Base-by-base conservation (phyloP, 148 eudicot genomes). In the Selenicereus undatus region DNA sequence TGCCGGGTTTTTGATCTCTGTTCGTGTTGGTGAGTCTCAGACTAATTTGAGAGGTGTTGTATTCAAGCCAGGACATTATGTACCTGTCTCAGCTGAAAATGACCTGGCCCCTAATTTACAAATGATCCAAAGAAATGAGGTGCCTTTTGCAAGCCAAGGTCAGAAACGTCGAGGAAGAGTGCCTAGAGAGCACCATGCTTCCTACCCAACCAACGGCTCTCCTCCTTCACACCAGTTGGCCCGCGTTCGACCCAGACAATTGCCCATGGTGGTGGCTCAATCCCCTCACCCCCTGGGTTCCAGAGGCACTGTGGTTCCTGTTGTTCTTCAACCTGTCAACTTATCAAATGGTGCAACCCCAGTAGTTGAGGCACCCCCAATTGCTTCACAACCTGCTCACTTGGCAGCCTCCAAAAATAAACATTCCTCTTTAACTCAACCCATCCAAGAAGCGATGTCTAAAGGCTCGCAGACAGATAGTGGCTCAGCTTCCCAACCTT, bases 31-130 rank as follows among this genome's bases (percentile, higher is more conserved):
- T 35, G 87, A 92, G 86, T 93, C 97, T 10, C 84, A 82, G 26
- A 86, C 87, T 48, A 87, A 76, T 82, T 86, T 95, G 39, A 90
- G 95, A 84, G 99, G 99, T 36, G 86, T 93, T 70, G 97, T 95
- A 74, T 95, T 95, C 86, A 93, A 95, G 86, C 93, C 99, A 8
- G 99, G 95, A 13, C 92, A 91, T 76, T 88, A 76, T 86, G 87
- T 87, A 50, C 99, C 99, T 5, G 87, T 95, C 68, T 89, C 97
- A 20, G 80, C 89, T 22, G 91, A 90, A 84, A 93, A 92, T 84
- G 99, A 95, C 64, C 85, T 95, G 73, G 99, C 91, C 1, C 97
- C 97, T 24, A 88, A 88, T 85, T 88, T 89, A 73, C 91, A 82
- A 75, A 90, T 91, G 91, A 89, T 92, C 76, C 83, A 70, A 51